These are phyloP conservation scores for Pharnaceum exiguum DNA, from an alignment of 148 eudicot genomes.

Conservation along the genomic window DNA sequence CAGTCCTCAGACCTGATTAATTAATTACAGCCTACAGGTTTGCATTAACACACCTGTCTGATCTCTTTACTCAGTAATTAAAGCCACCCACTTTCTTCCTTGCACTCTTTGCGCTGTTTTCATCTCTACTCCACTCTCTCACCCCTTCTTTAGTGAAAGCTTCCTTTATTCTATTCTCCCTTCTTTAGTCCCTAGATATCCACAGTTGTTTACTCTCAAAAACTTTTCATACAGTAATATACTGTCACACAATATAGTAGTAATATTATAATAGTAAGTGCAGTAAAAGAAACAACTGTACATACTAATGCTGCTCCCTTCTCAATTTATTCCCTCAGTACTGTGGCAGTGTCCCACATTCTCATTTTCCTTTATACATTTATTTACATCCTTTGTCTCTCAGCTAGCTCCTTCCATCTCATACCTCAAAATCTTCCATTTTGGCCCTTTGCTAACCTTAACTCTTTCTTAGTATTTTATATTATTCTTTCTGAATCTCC, in stretches of 20 bases:
- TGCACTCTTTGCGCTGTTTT: slow-evolving; percentile 26
- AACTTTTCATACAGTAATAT: neutral
- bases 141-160: neutral
- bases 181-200: neutral
- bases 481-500: neutral
- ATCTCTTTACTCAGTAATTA: neutral
- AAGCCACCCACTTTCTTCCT: slow-evolving; percentile 11
- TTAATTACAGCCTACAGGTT: slow-evolving; percentile 8
- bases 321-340: slow-evolving; percentile 26
- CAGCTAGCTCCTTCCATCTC: slow-evolving; percentile 24
- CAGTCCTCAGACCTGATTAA: neutral
- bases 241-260: neutral
- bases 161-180: neutral
- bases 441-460: slow-evolving; percentile 17
- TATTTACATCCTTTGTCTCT: neutral
- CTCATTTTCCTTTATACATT: slow-evolving; percentile 2
- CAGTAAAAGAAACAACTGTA: neutral
- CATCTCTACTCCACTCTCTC: no score
- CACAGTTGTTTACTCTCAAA: slow-evolving; percentile 20
- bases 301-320: neutral
- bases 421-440: slow-evolving; percentile 26
- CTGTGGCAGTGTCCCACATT: slow-evolving; percentile 24
- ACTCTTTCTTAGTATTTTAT: neutral
- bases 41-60: slow-evolving; percentile 12
- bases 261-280: neutral